phyloP scores from a whole-genome alignment of 768 basidiomycete species.

The Flagelloscypha sp. region DNA sequence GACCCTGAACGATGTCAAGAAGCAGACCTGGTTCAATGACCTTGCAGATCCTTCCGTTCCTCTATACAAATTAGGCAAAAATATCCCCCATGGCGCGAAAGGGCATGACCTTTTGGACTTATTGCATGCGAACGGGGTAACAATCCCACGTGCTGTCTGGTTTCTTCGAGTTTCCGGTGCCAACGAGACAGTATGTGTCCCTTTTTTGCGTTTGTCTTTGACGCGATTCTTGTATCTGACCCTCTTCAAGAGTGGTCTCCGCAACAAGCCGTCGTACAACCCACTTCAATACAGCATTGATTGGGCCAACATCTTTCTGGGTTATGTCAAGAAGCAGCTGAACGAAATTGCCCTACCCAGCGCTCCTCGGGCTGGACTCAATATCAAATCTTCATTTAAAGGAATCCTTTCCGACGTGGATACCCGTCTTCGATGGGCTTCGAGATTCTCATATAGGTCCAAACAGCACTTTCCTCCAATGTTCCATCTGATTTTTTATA shows the following conservation, averaged over 20 bases:
- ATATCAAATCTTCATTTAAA: slow-evolving; percentile 81
- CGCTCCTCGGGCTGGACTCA: slow-evolving; percentile 65
- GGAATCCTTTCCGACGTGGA: slow-evolving; percentile 68
- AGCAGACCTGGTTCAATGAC: slow-evolving; percentile 78
- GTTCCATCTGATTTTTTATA: slow-evolving; percentile 1
- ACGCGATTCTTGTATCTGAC: slow-evolving; percentile 3
- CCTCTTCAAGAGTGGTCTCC: slow-evolving; percentile 50
- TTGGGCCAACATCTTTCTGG: slow-evolving; percentile 75
- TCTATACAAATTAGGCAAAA: slow-evolving; percentile 73
- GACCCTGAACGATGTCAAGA: slow-evolving; percentile 70
- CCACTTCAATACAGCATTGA: slow-evolving; percentile 79
- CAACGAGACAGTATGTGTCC: slow-evolving; percentile 61
- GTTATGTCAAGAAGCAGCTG: slow-evolving; percentile 78
- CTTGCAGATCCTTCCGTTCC: slow-evolving; percentile 77
- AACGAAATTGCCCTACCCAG: slow-evolving; percentile 72
- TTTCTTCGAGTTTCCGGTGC: slow-evolving; percentile 81
- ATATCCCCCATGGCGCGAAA: slow-evolving; percentile 80
- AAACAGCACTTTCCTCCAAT: too few relatives aligned
- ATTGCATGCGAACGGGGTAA: slow-evolving; percentile 66
- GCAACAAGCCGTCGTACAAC: slow-evolving; percentile 74
- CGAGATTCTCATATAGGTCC: slow-evolving; percentile 76
- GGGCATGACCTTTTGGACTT: slow-evolving; percentile 79
- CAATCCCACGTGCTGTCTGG: slow-evolving; percentile 79
- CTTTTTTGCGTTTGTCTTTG: too few relatives aligned
- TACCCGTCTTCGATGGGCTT: slow-evolving; percentile 66